phyloP scores from a whole-genome alignment of 1,139 yeast genomes.

The Meyerozyma sp. region DNA sequence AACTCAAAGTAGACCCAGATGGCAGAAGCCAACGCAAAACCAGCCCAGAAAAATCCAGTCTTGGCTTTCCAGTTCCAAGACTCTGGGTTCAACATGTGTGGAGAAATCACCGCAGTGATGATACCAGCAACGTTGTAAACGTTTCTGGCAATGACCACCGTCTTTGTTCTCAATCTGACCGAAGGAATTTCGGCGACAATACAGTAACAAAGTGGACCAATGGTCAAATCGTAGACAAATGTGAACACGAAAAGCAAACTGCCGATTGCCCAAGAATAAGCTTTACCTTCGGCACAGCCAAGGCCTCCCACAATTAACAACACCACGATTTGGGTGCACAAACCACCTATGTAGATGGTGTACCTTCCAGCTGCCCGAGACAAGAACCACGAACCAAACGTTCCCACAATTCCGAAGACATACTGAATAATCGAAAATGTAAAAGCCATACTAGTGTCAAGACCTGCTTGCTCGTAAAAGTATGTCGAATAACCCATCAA shows the following conservation, averaged over 20 bases:
- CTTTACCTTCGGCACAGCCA: slow-evolving; percentile 9
- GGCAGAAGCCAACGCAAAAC: slow-evolving; percentile 31
- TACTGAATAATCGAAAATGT: slow-evolving; percentile 43
- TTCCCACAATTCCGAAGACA: slow-evolving; percentile 46
- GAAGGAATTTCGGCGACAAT: slow-evolving; percentile 56
- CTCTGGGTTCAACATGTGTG: slow-evolving; percentile 56
- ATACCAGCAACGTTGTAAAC: slow-evolving; percentile 42
- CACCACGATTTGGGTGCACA: slow-evolving; percentile 26
- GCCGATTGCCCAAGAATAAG: slow-evolving; percentile 45
- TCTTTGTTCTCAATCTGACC: slow-evolving; percentile 48
- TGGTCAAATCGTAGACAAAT: slow-evolving; percentile 45
- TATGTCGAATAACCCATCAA: slow-evolving; percentile 54
- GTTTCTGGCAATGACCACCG: slow-evolving; percentile 52
- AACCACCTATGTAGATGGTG: slow-evolving; percentile 41
- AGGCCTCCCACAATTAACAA: slow-evolving; percentile 43
- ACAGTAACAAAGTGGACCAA: slow-evolving; percentile 58
- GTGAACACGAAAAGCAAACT: slow-evolving; percentile 42
- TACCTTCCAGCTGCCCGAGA: slow-evolving; percentile 46
- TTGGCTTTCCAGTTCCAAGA: slow-evolving; percentile 57
- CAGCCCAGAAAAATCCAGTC: slow-evolving; percentile 56
- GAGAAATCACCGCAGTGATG: slow-evolving; percentile 40
- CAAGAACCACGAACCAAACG: slow-evolving; percentile 47
- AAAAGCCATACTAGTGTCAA: slow-evolving; percentile 35
- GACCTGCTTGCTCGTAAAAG: slow-evolving; percentile 49
- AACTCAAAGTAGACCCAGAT: slow-evolving; percentile 49